Base-by-base conservation (phyloP, 495 filamentous ascomycete species). In the Tirmania nivea region DNA sequence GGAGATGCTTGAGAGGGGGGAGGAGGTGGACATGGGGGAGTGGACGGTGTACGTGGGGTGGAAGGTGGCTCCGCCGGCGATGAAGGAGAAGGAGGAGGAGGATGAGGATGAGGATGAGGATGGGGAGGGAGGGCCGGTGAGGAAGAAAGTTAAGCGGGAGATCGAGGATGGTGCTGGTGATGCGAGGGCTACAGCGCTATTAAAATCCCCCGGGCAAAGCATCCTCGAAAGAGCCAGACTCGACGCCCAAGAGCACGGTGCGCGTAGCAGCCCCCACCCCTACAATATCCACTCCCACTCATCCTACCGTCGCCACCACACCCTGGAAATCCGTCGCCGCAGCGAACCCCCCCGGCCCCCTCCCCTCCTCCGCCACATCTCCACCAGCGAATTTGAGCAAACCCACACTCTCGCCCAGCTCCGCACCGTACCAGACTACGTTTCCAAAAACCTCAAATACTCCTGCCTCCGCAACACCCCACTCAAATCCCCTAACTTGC, bases 401-500 rank as follows among this genome's bases (percentile, higher is more conserved):
- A 34, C 19, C 10, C 31, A 50, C 2, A 37, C 3, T 39, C 50
- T 50, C 12, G 53, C 49, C 21, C 54, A 60, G 45, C 35, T 54
- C 57, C 19, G 35, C 12, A 1, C 57, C 48, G 67, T 72, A 53
- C 67, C 73, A 36, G 66, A 65, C 17, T 69, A 86, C 2, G 65
- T 79, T 16, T 72, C 77, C 12, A 69, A 81, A 59, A 51, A 56
- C 20, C 59, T 55, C 10, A 70, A 75, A 4, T 94, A 86, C 62
- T 79, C 87, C 11, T 96, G 90, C 58, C 73, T 92, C 64, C 82
- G 92, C 31, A 77, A 78, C 1, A 80, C 85, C 2, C 84, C 83
- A 0, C 59, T 74, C 1, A 68, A 78, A 49, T 71, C 78, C 0
- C 83, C 85, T 1, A 96, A 96, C 60, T 71, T 76, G 50, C 64